Percentiles rank a stretch among this genome's conserved stretches.
Evolutionary conservation across 2,329 filamentous ascomycete genomes (phyloP).

Genomic region (Taxawa tesnikishii): DNA sequence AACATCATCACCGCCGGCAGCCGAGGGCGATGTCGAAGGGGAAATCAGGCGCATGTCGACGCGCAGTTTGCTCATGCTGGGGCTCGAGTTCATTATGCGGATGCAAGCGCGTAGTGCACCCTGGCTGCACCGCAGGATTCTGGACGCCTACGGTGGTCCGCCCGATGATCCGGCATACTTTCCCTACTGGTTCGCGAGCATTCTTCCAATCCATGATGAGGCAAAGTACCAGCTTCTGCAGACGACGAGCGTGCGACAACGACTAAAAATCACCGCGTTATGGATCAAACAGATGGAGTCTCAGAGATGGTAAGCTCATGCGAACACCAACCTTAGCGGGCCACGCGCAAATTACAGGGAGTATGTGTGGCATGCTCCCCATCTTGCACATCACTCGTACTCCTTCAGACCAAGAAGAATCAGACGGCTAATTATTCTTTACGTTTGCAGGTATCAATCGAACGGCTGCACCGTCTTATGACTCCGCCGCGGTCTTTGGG

Average conservation of each 20-base stretch:
- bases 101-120: constrained; percentile 58
- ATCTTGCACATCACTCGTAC: constrained; percentile 2
- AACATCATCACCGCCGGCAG: constrained; percentile 25
- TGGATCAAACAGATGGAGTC: constrained; percentile 68
- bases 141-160: constrained; percentile 64
- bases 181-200: constrained; percentile 82
- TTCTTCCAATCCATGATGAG: constrained; percentile 62
- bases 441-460: constrained; percentile 22
- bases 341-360: background rate
- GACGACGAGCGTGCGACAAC: constrained; percentile 63
- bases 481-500: constrained; percentile 19
- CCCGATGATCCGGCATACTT: constrained; percentile 66
- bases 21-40: constrained; percentile 16
- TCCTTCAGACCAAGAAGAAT: constrained; percentile 1
- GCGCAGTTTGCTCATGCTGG: constrained; percentile 52
- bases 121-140: constrained; percentile 63
- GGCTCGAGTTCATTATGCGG: constrained; percentile 53
- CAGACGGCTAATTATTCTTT: background rate
- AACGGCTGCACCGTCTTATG: constrained; percentile 28
- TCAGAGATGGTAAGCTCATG: constrained; percentile 52
- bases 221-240: constrained; percentile 69
- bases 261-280: constrained; percentile 67
- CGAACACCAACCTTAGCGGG: background rate
- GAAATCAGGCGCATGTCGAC: constrained; percentile 53
- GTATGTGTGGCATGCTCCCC: constrained; percentile 1